These are phyloP conservation scores for Xylariaceae sp. DNA, from an alignment of 2,329 filamentous ascomycete genomes.

Conservation along the genomic window DNA sequence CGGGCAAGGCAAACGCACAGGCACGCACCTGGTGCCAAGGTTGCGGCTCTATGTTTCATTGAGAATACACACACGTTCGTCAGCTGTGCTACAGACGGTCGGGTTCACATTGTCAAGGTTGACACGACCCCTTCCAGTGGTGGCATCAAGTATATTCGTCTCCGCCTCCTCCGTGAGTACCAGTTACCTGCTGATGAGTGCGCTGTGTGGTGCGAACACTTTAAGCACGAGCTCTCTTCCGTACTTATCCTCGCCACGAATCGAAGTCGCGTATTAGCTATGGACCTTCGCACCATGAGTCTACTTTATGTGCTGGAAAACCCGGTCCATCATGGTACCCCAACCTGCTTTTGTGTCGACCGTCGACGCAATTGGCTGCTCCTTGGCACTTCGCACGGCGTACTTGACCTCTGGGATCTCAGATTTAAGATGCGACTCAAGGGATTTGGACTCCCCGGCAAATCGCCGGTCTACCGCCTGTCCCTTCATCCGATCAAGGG, in stretches of 20 bases:
- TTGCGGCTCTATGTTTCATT: slow-evolving; percentile 83
- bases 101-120: slow-evolving; percentile 85
- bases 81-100: slow-evolving; percentile 85
- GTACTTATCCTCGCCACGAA: slow-evolving; percentile 83
- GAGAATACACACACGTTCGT: slow-evolving; percentile 93
- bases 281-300: slow-evolving; percentile 85
- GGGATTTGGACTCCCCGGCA: slow-evolving; percentile 82
- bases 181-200: slow-evolving; percentile 70
- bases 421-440: slow-evolving; percentile 87
- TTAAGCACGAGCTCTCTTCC: slow-evolving; percentile 76
- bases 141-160: slow-evolving; percentile 71
- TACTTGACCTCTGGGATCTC: slow-evolving; percentile 92
- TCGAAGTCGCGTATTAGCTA: slow-evolving; percentile 72
- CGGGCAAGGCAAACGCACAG: slow-evolving; percentile 81
- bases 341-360: slow-evolving; percentile 88
- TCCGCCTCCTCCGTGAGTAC: slow-evolving; percentile 73
- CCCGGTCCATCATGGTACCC: slow-evolving; percentile 84
- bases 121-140: slow-evolving; percentile 42
- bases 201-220: slow-evolving; percentile 90
- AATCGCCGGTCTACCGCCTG: slow-evolving; percentile 74
- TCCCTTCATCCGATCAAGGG: slow-evolving; percentile 74
- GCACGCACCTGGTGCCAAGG: slow-evolving; percentile 65
- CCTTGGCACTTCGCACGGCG: slow-evolving; percentile 86
- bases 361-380: slow-evolving; percentile 84
- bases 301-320: slow-evolving; percentile 78